Evolutionary conservation across 176 grass and related monocot genomes (phyloP).

Genomic region (Oryza meyeriana): DNA sequence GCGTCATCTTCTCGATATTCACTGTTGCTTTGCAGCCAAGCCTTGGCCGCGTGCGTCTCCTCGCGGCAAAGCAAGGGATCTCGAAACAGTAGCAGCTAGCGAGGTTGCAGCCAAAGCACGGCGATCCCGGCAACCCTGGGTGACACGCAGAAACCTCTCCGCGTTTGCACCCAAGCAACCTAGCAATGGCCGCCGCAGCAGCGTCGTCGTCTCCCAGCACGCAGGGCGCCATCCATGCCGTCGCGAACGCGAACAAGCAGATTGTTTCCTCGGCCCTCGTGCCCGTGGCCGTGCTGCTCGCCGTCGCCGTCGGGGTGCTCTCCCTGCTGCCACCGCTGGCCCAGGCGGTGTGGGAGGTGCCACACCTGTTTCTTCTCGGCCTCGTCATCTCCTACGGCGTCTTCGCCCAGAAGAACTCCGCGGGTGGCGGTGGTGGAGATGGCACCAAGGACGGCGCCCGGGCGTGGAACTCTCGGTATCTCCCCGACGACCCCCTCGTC

Average conservation of each 20-base stretch:
- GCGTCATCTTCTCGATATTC: slow-evolving; percentile 14
- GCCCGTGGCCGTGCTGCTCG: slow-evolving; percentile 44
- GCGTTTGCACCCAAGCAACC: neutral
- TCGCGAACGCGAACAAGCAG: neutral
- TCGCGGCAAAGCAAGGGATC: slow-evolving; percentile 56
- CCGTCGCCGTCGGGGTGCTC: slow-evolving; percentile 36
- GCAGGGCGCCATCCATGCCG: neutral
- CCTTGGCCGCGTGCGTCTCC: slow-evolving; percentile 20
- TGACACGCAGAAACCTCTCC: neutral
- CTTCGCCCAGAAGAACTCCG: slow-evolving; percentile 39
- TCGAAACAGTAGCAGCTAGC: slow-evolving; percentile 12
- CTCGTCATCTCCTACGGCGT: slow-evolving; percentile 66
- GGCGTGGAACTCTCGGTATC: slow-evolving; percentile 65
- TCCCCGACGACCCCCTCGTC: slow-evolving; percentile 49
- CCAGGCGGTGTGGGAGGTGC: slow-evolving; percentile 66
- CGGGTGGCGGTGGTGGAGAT: neutral
- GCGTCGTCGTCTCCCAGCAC: neutral
- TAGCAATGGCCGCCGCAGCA: slow-evolving; percentile 30
- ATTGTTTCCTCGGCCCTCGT: slow-evolving; percentile 29
- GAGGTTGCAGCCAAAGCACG: slow-evolving; percentile 23
- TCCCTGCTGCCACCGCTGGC: slow-evolving; percentile 53
- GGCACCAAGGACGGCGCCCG: slow-evolving; percentile 7
- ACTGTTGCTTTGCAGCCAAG: slow-evolving; percentile 42
- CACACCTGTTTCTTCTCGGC: slow-evolving; percentile 67
- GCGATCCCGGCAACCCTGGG: slow-evolving; percentile 18